These are phyloP conservation scores for Condylostoma magnum DNA, from an alignment of 169 alveolate species.

Conservation along the genomic window DNA sequence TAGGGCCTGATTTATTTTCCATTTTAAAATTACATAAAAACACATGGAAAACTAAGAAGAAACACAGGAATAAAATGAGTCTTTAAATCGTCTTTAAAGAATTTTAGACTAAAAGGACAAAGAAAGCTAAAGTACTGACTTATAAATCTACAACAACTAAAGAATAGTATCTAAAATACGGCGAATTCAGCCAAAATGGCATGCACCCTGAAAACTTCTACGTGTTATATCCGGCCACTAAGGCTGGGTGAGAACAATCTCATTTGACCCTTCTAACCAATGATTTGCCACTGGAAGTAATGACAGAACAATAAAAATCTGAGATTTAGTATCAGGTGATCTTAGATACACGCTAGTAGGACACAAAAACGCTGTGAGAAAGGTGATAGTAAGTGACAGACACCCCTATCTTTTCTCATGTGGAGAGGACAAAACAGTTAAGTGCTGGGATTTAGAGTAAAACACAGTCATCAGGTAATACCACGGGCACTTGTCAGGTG, in stretches of 20 bases:
- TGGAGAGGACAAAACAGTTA: conserved; percentile 96
- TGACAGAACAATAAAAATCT: conserved; percentile 96
- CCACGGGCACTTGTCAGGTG: conserved; percentile 96
- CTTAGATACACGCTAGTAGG: conserved; percentile 96
- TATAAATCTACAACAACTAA: conserved; percentile 49
- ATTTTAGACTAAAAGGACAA: too few species aligned
- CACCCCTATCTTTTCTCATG: conserved; percentile 98
- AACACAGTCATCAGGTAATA: conserved; percentile 96
- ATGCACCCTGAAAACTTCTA: conserved; percentile 96
- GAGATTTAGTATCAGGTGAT: conserved; percentile 98
- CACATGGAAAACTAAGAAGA: too few species aligned
- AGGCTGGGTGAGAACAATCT: conserved; percentile 98
- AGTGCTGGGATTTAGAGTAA: conserved; percentile 98
- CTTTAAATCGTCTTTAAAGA: too few species aligned
- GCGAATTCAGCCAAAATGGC: conserved; percentile 86
- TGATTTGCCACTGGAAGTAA: conserved; percentile 97
- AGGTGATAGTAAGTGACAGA: conserved; percentile 89
- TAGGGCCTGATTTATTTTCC: too few species aligned
- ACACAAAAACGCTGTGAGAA: conserved; percentile 95
- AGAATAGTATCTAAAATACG: too few species aligned
- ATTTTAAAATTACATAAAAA: too few species aligned
- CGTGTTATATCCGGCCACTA: conserved; percentile 97
- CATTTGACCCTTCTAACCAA: conserved; percentile 94
- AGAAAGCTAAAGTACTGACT: conserved; percentile 20
- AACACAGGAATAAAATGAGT: too few species aligned